Percentiles rank a stretch among this genome's conserved stretches.
Evolutionary conservation across 1,284 basidiomycete genomes (phyloP).

Genomic region (Pulveroboletus sp.): DNA sequence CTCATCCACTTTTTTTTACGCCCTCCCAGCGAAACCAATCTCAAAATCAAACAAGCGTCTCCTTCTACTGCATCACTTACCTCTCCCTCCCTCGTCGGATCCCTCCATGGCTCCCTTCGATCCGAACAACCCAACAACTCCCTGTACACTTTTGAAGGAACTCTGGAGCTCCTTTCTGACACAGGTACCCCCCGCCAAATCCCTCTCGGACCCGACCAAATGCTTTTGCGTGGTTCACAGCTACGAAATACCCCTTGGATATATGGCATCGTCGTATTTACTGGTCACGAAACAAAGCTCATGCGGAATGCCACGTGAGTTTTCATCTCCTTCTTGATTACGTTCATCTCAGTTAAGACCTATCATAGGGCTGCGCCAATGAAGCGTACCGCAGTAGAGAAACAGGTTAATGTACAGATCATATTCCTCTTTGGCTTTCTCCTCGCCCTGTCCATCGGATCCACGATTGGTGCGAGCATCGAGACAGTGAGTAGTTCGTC

Average conservation of each 20-base stretch:
- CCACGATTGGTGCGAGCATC: slow-evolving; percentile 90
- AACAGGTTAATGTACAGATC: slow-evolving; percentile 95
- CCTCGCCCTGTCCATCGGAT: slow-evolving; percentile 84
- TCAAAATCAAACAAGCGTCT: slow-evolving; percentile 97
- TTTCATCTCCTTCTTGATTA: not conserved
- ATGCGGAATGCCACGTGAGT: slow-evolving; percentile 94
- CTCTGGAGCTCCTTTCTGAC: slow-evolving; percentile 62
- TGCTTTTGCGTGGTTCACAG: slow-evolving; percentile 93
- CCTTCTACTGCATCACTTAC: slow-evolving; percentile 78
- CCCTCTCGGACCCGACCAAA: slow-evolving; percentile 92
- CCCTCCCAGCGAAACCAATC: slow-evolving; percentile 84
- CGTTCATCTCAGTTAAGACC: not conserved
- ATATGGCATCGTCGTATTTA: slow-evolving; percentile 93
- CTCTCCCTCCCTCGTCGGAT: slow-evolving; percentile 70
- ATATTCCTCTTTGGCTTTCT: slow-evolving; percentile 93
- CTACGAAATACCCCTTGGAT: slow-evolving; percentile 96
- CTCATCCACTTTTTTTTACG: not conserved
- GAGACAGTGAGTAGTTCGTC: slow-evolving; percentile 45
- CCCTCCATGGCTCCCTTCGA: slow-evolving; percentile 79
- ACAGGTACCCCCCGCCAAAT: slow-evolving; percentile 72
- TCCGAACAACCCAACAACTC: slow-evolving; percentile 98
- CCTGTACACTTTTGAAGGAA: slow-evolving; percentile 93
- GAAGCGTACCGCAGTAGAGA: slow-evolving; percentile 94
- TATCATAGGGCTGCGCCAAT: slow-evolving; percentile 80
- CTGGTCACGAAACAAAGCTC: slow-evolving; percentile 97